phyloP scores from a whole-genome alignment of 768 basidiomycete species.

The Psilocybe sp. region DNA sequence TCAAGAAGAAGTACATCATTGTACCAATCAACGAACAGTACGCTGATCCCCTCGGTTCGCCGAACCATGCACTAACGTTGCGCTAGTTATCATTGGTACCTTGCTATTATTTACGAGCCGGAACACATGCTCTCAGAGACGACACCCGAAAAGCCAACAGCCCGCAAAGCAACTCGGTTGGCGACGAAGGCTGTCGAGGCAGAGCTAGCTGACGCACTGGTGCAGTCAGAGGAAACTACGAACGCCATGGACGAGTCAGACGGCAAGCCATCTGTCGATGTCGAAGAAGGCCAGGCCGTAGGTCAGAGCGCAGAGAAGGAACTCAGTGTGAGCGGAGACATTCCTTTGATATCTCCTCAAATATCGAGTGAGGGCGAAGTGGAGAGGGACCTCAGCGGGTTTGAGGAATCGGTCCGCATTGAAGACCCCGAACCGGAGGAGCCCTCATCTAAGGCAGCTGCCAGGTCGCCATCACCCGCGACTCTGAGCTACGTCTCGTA shows the following conservation, averaged over 20 bases:
- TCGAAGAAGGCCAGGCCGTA: slow-evolving; percentile 11
- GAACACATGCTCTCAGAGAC: slow-evolving; percentile 47
- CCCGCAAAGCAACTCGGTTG: slow-evolving; percentile 20
- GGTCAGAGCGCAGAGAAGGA: slow-evolving; percentile 21
- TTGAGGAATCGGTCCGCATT: too few relatives aligned
- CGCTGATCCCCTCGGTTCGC: slow-evolving; percentile 16
- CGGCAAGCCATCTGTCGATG: neutral
- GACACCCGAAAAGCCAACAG: slow-evolving; percentile 3
- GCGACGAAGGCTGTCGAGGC: slow-evolving; percentile 3
- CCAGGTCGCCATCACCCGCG: too few relatives aligned
- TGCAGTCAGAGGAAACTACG: neutral
- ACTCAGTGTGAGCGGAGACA: too few relatives aligned
- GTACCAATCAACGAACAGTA: slow-evolving; percentile 98
- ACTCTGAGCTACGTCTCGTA: too few relatives aligned
- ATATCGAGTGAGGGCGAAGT: too few relatives aligned
- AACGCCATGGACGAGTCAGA: neutral
- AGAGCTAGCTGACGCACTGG: neutral
- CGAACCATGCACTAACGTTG: neutral
- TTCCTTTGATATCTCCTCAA: too few relatives aligned
- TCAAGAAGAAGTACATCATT: slow-evolving; percentile 88
- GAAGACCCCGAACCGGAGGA: too few relatives aligned
- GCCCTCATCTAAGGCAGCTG: too few relatives aligned
- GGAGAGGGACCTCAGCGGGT: too few relatives aligned
- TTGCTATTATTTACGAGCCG: slow-evolving; percentile 90
- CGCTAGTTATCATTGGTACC: slow-evolving; percentile 90